Base-by-base conservation (phyloP, 495 filamentous ascomycete genomes). In the Neurospora sp. region DNA sequence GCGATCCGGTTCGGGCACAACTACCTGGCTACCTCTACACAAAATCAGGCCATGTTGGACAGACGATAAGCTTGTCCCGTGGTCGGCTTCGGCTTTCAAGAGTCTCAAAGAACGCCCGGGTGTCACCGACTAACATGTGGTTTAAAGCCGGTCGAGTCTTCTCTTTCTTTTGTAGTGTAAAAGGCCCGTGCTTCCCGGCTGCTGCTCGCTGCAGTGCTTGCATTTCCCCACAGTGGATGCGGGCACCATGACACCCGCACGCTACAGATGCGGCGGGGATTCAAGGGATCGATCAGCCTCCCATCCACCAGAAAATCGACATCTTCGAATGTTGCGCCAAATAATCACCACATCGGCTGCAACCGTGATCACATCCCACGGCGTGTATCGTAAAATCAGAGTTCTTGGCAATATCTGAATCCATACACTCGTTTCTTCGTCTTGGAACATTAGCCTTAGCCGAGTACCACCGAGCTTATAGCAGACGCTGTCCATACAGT, bases 401-500 rank as follows among this genome's bases (percentile, higher is more conserved):
- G 7, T 41, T 41, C 35, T 45, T 22, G 37, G 40, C 68, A 39
- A 3, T 8, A 44, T 69, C 31, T 69, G 4, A n/a, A 12, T 17
- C 68, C 68, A 44, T 20, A 37, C 68, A 41, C 35, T 3, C 68
- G 35, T 69, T 69, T 39, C 68, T 20, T 69, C 40, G 6, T 27
- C 12, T 40, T 10, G 3, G 12, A 14, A 12, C 37, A 69, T 35
- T 38, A 27, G 27, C 27, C 3, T 17, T 16, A n/a, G 9, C 10
- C 40, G 17, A 20, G 68, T 39, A 20, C 68, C 37, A 69, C 35
- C 38, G 17, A 69, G 38, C 7, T 42, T 8, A 14, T 27, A 27
- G 48, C 48, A 53, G 45, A 53, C 45, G 45, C 4, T 22, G 45
- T 12, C 27, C 53, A 31, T 37, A 40, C 41, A 78, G 77, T 38